Conservation (phyloP, 192 early-diverging fungal species). For the Coemansia sp. region DNA sequence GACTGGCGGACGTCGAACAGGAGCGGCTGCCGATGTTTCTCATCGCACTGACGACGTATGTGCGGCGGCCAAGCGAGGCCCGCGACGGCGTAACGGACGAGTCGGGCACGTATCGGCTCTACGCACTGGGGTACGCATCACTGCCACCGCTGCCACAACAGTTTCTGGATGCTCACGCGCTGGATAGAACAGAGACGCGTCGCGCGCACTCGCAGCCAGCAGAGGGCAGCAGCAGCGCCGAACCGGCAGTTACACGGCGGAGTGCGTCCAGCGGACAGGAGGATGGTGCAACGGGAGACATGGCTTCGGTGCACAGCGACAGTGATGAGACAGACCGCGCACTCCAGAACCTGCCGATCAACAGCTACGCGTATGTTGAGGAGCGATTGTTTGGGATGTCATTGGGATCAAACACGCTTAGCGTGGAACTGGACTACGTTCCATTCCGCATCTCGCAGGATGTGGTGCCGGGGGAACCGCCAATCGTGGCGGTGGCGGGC, state of each 20-base stretch:
- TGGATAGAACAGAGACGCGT: background rate
- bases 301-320: conserved; percentile 1
- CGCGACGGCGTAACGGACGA: conserved; percentile 15
- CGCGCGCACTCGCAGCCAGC: background rate
- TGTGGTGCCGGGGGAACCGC: conserved; percentile 32
- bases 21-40: conserved; percentile 26
- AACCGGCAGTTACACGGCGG: background rate
- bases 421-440: conserved; percentile 39
- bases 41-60: conserved; percentile 47
- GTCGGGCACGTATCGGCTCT: conserved; percentile 34
- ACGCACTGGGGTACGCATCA: conserved; percentile 42
- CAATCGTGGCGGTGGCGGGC: conserved; percentile 43
- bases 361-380: conserved; percentile 48
- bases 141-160: conserved; percentile 27
- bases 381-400: conserved; percentile 44
- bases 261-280: background rate
- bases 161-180: conserved; percentile 37
- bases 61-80: conserved; percentile 30
- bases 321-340: background rate
- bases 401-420: conserved; percentile 12
- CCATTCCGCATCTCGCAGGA: conserved; percentile 55
- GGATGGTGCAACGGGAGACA: background rate
- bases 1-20: conserved; percentile 4
- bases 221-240: background rate
- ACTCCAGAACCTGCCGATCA: conserved; percentile 17